These are phyloP conservation scores for Vanilla planifolia DNA, from an alignment of 106 monocot genomes.

Conservation along the genomic window DNA sequence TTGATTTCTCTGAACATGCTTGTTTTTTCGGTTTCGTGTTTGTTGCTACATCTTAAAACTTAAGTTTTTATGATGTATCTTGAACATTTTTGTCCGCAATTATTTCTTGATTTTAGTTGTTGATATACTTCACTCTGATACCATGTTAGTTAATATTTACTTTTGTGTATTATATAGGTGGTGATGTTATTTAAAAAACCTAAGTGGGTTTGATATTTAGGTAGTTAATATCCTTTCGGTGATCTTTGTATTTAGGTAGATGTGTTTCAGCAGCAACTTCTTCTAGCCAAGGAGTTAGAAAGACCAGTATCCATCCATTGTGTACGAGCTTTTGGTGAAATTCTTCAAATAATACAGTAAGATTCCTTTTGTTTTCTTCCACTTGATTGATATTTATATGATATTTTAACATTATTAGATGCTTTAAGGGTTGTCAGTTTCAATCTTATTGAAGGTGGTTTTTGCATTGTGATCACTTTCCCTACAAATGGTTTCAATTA, in stretches of 20 bases:
- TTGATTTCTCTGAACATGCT: slow-evolving; percentile 77
- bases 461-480: too few species aligned
- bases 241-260: slow-evolving; percentile 40
- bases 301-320: slow-evolving; percentile 89
- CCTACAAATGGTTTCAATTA: too few species aligned
- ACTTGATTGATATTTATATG: too few species aligned
- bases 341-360: slow-evolving; percentile 82
- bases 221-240: not conserved
- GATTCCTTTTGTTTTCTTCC: slow-evolving; percentile 1
- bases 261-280: slow-evolving; percentile 70
- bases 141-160: too few species aligned
- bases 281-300: slow-evolving; percentile 67
- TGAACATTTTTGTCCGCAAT: too few species aligned
- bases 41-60: not conserved
- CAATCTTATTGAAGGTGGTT: too few species aligned
- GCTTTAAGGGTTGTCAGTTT: too few species aligned
- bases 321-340: slow-evolving; percentile 81
- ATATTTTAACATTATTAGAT: not conserved
- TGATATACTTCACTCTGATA: not conserved
- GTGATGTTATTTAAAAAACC: too few species aligned
- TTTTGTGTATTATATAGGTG: not conserved
- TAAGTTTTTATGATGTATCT: not conserved
- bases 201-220: too few species aligned
- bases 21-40: not conserved
- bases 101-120: too few species aligned